phyloP scores from a whole-genome alignment of 2,329 filamentous ascomycete genomes.

The Trichoderma arundinaceum region DNA sequence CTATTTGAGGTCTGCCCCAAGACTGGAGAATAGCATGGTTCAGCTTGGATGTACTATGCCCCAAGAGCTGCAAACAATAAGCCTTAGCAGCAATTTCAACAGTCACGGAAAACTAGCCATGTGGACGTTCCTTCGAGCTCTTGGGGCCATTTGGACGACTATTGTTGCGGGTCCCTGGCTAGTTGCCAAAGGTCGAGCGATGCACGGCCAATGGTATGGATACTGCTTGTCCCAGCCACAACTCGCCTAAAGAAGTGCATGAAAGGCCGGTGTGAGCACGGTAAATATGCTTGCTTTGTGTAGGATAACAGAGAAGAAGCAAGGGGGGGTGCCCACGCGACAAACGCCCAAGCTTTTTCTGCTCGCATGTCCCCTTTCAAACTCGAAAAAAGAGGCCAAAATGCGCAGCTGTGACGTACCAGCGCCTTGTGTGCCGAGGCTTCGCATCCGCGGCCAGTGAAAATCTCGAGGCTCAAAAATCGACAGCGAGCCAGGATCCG shows the following conservation, averaged over 20 bases:
- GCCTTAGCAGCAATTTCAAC: slow-evolving; percentile 5
- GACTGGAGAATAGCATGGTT: neutral
- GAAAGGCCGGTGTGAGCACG: neutral
- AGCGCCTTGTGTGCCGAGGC: neutral
- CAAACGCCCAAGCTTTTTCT: neutral
- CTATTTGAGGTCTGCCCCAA: neutral
- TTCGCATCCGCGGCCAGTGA: neutral
- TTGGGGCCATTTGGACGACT: neutral
- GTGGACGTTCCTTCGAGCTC: slow-evolving; percentile 13
- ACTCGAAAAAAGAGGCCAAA: neutral
- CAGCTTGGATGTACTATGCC: neutral
- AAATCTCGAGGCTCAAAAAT: neutral
- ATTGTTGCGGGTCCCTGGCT: slow-evolving; percentile 20
- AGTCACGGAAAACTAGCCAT: neutral
- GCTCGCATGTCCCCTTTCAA: neutral
- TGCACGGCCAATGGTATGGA: slow-evolving; percentile 3
- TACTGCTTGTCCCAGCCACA: neutral
- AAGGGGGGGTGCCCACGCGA: neutral
- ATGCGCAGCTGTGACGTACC: neutral
- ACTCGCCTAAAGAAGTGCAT: slow-evolving; percentile 5
- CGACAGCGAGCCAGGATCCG: slow-evolving; percentile 9
- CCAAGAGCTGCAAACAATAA: slow-evolving; percentile 7
- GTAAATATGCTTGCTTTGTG: neutral
- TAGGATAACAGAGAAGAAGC: slow-evolving; percentile 1
- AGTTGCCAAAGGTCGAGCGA: neutral